Evolutionary conservation across 2,329 filamentous ascomycete genomes (phyloP), one percentile per base, ranked within the genome.

Genomic region (Aspergillus luchuensis): DNA sequence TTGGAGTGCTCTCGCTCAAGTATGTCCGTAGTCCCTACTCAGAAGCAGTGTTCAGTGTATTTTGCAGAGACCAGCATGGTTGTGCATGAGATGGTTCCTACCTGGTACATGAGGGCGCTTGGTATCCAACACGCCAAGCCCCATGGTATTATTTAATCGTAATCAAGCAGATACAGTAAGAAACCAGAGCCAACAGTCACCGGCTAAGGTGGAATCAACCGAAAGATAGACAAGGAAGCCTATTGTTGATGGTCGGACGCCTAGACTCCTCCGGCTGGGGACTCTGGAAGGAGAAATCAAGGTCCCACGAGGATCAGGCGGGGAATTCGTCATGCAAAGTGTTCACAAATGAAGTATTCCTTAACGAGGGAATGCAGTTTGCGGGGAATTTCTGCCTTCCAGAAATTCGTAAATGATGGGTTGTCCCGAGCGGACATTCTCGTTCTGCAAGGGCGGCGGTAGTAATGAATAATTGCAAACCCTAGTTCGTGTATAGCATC

Each of bases 51-150:
- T 30, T 33, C n/a, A 25, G 45, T 28, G 21, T 49, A 15, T 28
- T 17, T 5, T 25, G 23, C 23, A n/a, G 15, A 33, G 25, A n/a
- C 25, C 10, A 13, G 6, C 30, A 17, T 17, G 2, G 2, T 19
- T 30, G 25, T 30, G 39, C 17, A 47, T 5, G 25, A 21, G 41
- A 5, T 11, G 10, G 15, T 10, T 66, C 81, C 72, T 80, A 92
- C 91, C 91, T 61, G 91, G 91, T 62, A 94, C 91, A 75, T 91
- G 84, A 69, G 86, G 84, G 66, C 87, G 82, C 69, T 82, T 81
- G 70, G 73, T 81, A 71, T 90, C 85, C 60, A 95, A 82, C 61
- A 96, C 86, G 55, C 91, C 89, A 64, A 95, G 82, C 48, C 87
- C 87, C 88, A 90, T 36, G 11, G 6, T 25, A 25, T 25, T 5